Evolutionary conservation across 306 rosid genomes (phyloP), one percentile per base, ranked within the genome.

Genomic region (Neltuma alba): DNA sequence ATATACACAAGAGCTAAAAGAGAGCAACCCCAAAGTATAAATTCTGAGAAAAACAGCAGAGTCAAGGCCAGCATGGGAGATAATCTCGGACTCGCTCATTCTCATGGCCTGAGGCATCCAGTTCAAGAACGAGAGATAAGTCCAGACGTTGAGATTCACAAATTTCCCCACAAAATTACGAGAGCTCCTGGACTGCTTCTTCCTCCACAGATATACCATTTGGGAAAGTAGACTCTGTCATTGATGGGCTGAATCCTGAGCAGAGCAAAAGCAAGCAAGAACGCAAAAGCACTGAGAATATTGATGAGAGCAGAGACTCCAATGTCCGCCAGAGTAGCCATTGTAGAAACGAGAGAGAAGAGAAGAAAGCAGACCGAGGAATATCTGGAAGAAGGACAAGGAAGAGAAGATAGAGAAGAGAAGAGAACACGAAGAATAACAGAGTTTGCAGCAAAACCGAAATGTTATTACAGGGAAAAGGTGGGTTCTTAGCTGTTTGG

Each of bases 51-150:
- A 95, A 86, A 80, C 96, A 86, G 97, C 98, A 84, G 99, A 95
- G 83, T 95, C 99, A 67, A 95, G 90, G 21, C 99, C 98, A 81
- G 99, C 98, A 85, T 93, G 98, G 85, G 45, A 82, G 71, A 91
- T 89, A 66, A 95, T 95, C 83, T 93, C 94, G 77, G 89, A 7
- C 80, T 95, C 97, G 68, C 78, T 74, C 98, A 91, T 93, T 86
- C 85, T 91, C 79, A 93, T 63, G 83, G 99, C 98, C 70, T 86
- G 91, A 41, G 99, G 99, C 97, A 95, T 95, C 99, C 99, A 95
- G 55, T 90, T 91, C 81, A 95, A 86, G 85, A 95, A 95, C 1
- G 97, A 83, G 15, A 95, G 18, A 61, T 95, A 95, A 81, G 99
- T 95, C 76, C 30, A 86, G 77, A 91, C 38, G 76, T 95, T 85